phyloP scores from a whole-genome alignment of 139 green algal species.

The Haematococcus sp. region DNA sequence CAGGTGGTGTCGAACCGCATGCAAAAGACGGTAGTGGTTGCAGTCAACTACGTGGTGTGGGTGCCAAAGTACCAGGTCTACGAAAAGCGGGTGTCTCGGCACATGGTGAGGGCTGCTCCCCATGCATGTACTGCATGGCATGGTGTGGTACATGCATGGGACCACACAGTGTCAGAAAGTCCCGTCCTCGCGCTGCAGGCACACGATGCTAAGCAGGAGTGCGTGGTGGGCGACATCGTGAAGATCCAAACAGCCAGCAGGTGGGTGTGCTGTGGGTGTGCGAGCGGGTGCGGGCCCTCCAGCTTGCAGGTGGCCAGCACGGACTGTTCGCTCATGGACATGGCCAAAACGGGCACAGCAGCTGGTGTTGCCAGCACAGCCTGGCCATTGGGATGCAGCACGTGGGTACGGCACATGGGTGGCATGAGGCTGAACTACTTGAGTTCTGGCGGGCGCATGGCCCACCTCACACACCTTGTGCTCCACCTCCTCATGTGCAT shows the following conservation, averaged over 20 bases:
- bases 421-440: no score
- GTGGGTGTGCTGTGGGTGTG: no score
- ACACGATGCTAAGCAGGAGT: slow-evolving; percentile 42
- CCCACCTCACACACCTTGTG: neutral
- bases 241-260: slow-evolving; percentile 27
- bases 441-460: no score
- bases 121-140: neutral
- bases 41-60: slow-evolving; percentile 53
- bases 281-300: neutral
- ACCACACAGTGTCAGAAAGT: neutral
- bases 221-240: slow-evolving; percentile 55
- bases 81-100: slow-evolving; percentile 40
- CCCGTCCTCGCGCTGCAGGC: slow-evolving; percentile 27
- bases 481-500: neutral
- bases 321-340: no score
- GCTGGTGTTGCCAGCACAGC: no score
- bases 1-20: slow-evolving; percentile 65
- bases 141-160: slow-evolving; percentile 20
- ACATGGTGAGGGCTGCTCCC: slow-evolving; percentile 46
- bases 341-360: no score
- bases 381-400: no score
- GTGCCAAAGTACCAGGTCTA: slow-evolving; percentile 58
- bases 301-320: neutral
- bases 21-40: slow-evolving; percentile 62
- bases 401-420: no score